phyloP scores from a whole-genome alignment of 306 rosid genomes.

The Hippophae gyantsensis region DNA sequence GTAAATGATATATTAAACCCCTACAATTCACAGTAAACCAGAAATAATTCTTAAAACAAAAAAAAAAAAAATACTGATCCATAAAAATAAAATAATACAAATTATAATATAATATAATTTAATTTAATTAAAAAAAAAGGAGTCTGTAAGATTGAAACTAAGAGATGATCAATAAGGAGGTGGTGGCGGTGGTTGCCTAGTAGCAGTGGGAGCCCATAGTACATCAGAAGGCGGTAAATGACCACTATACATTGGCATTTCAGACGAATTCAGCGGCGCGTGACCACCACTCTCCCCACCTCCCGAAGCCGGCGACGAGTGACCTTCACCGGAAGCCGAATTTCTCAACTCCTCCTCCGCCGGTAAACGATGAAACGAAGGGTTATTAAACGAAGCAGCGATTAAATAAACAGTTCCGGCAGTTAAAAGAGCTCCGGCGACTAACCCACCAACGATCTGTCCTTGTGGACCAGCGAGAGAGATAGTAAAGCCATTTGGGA shows the following conservation, averaged over 20 bases:
- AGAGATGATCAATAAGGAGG: conserved; percentile 42
- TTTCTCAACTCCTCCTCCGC: conserved; percentile 43
- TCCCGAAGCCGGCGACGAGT: conserved; percentile 31
- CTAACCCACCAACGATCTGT: conserved; percentile 86
- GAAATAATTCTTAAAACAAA: too few species aligned
- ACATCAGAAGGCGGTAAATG: conserved; percentile 57
- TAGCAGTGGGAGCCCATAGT: conserved; percentile 76
- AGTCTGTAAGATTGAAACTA: too few species aligned
- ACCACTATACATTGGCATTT: conserved; percentile 62
- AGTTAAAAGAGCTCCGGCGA: conserved; percentile 50
- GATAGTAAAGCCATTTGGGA: conserved; percentile 57
- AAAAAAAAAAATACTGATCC: too few species aligned
- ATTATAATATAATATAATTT: too few species aligned
- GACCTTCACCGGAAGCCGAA: conserved; percentile 33
- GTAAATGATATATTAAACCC: too few species aligned
- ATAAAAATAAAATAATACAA: too few species aligned
- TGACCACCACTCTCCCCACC: conserved; percentile 49
- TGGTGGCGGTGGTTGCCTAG: conserved; percentile 46
- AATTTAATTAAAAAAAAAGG: too few species aligned
- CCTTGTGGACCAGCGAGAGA: conserved; percentile 90
- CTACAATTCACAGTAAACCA: too few species aligned
- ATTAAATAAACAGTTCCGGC: conserved; percentile 65
- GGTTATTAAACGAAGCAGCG: conserved; percentile 69
- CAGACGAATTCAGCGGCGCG: conserved; percentile 47
- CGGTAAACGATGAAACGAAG: conserved; percentile 62